Percentiles rank a stretch among this genome's conserved stretches.
Evolutionary conservation across 352 stramenopile genomes (phyloP).

Genomic region (Paralagenidium karlingii): DNA sequence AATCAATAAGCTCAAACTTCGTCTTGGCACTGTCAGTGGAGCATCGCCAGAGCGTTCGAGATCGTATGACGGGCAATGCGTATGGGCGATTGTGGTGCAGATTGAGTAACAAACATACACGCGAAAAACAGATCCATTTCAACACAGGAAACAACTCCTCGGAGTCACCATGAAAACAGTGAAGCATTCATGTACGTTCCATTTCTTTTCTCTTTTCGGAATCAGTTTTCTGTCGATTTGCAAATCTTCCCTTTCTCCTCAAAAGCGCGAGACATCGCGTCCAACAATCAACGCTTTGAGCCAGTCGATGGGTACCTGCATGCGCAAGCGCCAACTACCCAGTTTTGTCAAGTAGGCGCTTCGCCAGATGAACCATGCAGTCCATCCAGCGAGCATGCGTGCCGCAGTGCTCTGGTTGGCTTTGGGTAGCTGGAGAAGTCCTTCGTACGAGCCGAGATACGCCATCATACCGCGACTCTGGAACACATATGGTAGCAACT

Average conservation of each 20-base stretch:
- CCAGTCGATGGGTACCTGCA: conserved; percentile 95
- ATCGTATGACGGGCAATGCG: too few relatives aligned
- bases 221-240: too few relatives aligned
- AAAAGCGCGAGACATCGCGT: conserved; percentile 92
- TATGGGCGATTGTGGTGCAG: too few relatives aligned
- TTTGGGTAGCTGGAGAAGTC: conserved; percentile 70
- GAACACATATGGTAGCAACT: conserved; percentile 55
- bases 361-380: conserved; percentile 89
- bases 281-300: conserved; percentile 95
- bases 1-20: too few relatives aligned
- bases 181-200: background rate
- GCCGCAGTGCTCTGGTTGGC: conserved; percentile 21
- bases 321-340: conserved; percentile 84
- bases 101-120: too few relatives aligned
- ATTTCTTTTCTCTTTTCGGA: background rate
- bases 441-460: conserved; percentile 88
- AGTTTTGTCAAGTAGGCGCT: conserved; percentile 95
- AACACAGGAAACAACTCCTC: too few relatives aligned
- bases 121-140: too few relatives aligned
- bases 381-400: conserved; percentile 70
- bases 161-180: too few relatives aligned
- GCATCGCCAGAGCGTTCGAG: too few relatives aligned
- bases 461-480: conserved; percentile 89
- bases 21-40: too few relatives aligned
- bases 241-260: conserved; percentile 3